phyloP scores from a whole-genome alignment of 1,139 yeast genomes.

The Geotrichum aggregatum region DNA sequence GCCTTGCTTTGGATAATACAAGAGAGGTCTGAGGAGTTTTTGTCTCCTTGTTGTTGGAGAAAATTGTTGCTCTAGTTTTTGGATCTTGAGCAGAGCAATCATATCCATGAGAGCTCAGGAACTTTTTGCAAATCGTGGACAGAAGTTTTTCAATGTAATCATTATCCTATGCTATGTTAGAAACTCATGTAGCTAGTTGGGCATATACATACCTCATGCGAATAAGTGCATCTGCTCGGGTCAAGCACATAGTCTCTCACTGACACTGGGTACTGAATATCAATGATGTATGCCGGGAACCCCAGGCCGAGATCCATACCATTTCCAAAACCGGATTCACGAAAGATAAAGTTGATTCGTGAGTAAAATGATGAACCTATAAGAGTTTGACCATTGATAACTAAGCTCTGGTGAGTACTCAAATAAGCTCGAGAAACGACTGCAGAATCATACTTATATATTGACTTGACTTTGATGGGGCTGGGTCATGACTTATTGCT shows the following conservation, averaged over 20 bases:
- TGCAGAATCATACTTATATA: slow-evolving; percentile 37
- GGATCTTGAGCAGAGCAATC: background rate
- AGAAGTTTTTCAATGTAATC: slow-evolving; percentile 15
- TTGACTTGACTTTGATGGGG: slow-evolving; percentile 44
- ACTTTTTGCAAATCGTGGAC: slow-evolving; percentile 10
- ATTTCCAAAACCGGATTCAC: background rate
- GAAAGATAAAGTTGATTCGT: slow-evolving; percentile 37
- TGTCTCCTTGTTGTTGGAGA: background rate
- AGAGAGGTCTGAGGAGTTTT: background rate
- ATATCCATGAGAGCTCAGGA: slow-evolving; percentile 12
- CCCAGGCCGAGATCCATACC: slow-evolving; percentile 2
- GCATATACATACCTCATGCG: slow-evolving; percentile 4
- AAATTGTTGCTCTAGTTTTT: background rate
- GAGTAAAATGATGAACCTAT: slow-evolving; percentile 31
- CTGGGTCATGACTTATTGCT: slow-evolving; percentile 36
- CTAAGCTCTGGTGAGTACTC: slow-evolving; percentile 4
- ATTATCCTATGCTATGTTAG: slow-evolving; percentile 6
- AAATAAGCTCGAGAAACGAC: background rate
- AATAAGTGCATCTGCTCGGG: slow-evolving; percentile 40
- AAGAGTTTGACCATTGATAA: slow-evolving; percentile 15
- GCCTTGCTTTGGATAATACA: slow-evolving; percentile 9
- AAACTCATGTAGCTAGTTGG: background rate
- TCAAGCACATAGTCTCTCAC: slow-evolving; percentile 45
- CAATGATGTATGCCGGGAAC: slow-evolving; percentile 39
- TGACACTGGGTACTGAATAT: slow-evolving; percentile 36